phyloP scores from a whole-genome alignment of 208 protist genomes.

The Trypanosoma cruzi region DNA sequence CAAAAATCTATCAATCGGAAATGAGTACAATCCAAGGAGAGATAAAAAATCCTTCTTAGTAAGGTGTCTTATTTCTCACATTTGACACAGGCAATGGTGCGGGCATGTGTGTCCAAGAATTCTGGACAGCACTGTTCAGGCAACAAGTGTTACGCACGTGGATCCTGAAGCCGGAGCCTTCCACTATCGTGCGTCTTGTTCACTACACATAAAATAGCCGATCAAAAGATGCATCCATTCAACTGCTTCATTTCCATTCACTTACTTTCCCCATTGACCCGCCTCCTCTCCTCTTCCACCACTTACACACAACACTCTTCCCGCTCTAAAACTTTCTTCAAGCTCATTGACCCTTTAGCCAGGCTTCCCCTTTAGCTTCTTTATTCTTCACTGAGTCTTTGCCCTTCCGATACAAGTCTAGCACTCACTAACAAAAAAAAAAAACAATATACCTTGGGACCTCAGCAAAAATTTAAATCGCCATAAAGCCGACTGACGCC shows the following conservation, averaged over 20 bases:
- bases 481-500: not conserved
- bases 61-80: not conserved
- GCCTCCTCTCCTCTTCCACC: not conserved
- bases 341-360: no score
- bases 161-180: not conserved
- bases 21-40: not conserved
- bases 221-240: not conserved
- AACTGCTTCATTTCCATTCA: not conserved
- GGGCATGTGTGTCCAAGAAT: not conserved
- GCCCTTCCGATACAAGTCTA: no score
- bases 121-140: not conserved
- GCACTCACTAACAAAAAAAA: no score
- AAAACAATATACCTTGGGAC: no score
- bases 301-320: no score
- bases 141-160: not conserved
- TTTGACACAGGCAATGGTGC: constrained; percentile 15
- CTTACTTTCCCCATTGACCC: not conserved
- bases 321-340: no score
- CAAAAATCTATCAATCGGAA: not conserved
- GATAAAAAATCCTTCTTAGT: not conserved
- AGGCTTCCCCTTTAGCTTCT: no score
- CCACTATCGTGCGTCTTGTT: not conserved
- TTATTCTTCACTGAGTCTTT: no score
- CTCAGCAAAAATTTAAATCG: constrained; percentile 13
- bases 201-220: not conserved